These are phyloP conservation scores for Ephemerocybe angulata DNA, from an alignment of 768 basidiomycete genomes.

Conservation along the genomic window DNA sequence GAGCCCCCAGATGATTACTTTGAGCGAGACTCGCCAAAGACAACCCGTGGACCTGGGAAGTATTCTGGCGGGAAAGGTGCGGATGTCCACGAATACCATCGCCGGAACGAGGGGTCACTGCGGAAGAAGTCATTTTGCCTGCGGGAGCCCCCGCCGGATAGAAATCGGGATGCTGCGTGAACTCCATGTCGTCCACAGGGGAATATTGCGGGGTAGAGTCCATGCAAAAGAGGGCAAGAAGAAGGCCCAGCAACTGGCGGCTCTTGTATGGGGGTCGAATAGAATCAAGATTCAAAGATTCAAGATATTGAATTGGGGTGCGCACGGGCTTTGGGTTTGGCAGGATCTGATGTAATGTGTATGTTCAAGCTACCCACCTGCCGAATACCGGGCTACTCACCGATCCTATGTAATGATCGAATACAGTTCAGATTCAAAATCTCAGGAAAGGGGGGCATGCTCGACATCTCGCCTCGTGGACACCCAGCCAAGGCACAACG, in stretches of 20 bases:
- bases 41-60: neutral
- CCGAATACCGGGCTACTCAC: slow-evolving; percentile 8
- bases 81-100: slow-evolving; percentile 4
- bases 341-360: slow-evolving; percentile 12
- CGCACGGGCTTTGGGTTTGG: slow-evolving; percentile 4
- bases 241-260: neutral
- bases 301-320: slow-evolving; percentile 2
- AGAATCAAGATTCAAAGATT: slow-evolving; percentile 9
- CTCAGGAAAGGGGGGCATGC: neutral
- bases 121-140: slow-evolving; percentile 9
- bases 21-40: neutral
- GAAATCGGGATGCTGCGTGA: slow-evolving; percentile 1
- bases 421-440: neutral
- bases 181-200: slow-evolving; percentile 4
- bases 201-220: neutral
- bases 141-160: neutral
- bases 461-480: neutral
- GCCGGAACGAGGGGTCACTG: slow-evolving; percentile 7
- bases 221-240: slow-evolving; percentile 2
- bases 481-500: neutral
- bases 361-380: slow-evolving; percentile 11
- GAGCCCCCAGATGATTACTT: no score
- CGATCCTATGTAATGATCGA: slow-evolving; percentile 9
- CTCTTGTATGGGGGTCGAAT: slow-evolving; percentile 11
- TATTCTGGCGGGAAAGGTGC: slow-evolving; percentile 3